Conservation (phyloP, 1,284 basidiomycete genomes). For the Clitocybe nebularis region DNA sequence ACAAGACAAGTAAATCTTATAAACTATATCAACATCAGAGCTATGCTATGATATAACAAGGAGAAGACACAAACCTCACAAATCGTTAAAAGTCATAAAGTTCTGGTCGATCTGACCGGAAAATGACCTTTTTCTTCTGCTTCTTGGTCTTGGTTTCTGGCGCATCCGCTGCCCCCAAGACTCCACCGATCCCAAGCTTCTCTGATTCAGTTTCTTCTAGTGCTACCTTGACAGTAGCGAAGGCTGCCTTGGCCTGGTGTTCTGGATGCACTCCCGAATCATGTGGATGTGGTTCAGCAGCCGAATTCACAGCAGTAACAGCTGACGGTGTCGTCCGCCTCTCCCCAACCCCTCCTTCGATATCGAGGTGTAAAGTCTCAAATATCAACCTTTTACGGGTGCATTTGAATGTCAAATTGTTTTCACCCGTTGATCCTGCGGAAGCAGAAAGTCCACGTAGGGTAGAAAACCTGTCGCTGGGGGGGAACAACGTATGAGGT, state of each 20-base stretch:
- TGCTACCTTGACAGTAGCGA: conserved; percentile 23
- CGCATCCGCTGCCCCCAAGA: conserved; percentile 10
- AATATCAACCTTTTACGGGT: conserved; percentile 84
- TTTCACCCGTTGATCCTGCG: conserved; percentile 69
- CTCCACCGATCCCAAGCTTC: conserved; percentile 8
- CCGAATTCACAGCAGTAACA: conserved; percentile 15
- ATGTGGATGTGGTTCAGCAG: conserved; percentile 6
- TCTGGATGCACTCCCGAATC: conserved; percentile 2
- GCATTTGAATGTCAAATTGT: conserved; percentile 94
- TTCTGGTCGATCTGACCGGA: conserved; percentile 65
- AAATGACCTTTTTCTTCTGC: conserved; percentile 66
- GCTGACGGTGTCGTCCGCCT: conserved; percentile 60
- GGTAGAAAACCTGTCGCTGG: conserved; percentile 73
- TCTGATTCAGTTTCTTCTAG: conserved; percentile 16
- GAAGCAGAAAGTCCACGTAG: conserved; percentile 68
- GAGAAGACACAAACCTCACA: too few species aligned
- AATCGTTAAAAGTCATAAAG: conserved; percentile 36
- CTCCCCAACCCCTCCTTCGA: conserved; percentile 89
- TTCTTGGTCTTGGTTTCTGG: conserved; percentile 37
- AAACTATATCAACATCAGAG: too few species aligned
- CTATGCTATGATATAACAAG: too few species aligned
- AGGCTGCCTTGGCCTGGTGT: conserved; percentile 10
- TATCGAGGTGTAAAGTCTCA: conserved; percentile 90
- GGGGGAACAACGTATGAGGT: conserved; percentile 63
- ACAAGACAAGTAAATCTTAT: too few species aligned